Percentiles rank a stretch among this genome's conserved stretches.
These are phyloP conservation scores for Pseudozyma flocculosa DNA, from an alignment of 1,284 basidiomycete genomes.

Conservation along the genomic window DNA sequence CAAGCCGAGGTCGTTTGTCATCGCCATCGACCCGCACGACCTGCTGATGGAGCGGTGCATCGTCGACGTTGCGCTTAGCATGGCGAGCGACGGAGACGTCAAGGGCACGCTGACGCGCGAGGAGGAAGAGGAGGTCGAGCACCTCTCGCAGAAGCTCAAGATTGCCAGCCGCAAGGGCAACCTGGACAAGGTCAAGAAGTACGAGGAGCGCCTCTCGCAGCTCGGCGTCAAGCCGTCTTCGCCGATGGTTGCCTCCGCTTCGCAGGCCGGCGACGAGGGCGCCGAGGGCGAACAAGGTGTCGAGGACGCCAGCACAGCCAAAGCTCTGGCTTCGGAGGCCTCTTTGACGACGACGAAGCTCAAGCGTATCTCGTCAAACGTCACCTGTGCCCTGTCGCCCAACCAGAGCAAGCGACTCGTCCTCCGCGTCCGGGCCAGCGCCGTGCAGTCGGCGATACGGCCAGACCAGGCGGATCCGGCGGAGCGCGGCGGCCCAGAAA, in stretches of 20 bases:
- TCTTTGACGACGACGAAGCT: constrained; percentile 8
- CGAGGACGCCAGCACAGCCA: no score
- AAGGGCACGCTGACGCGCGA: constrained; percentile 59
- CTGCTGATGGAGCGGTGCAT: constrained; percentile 33
- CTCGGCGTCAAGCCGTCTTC: constrained; percentile 57
- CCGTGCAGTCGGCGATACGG: constrained; percentile 22
- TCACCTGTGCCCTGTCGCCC: constrained; percentile 44
- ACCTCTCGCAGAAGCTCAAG: constrained; percentile 62
- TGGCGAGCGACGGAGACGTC: constrained; percentile 53
- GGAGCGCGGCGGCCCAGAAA: constrained; percentile 22
- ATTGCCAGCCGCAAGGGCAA: constrained; percentile 62
- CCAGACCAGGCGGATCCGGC: constrained; percentile 17
- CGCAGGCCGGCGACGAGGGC: constrained; percentile 3
- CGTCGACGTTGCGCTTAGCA: constrained; percentile 27
- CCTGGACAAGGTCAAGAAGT: constrained; percentile 62
- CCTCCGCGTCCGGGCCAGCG: constrained; percentile 43
- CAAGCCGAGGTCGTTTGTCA: constrained; percentile 60
- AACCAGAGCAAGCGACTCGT: constrained; percentile 48
- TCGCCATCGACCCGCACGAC: constrained; percentile 54
- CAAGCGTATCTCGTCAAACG: constrained; percentile 39
- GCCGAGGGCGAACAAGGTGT: no score
- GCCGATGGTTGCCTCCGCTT: no score
- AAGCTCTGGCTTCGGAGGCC: neutral
- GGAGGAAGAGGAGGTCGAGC: constrained; percentile 63
- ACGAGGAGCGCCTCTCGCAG: constrained; percentile 60